These are phyloP conservation scores for Chaetothyriales sp. DNA, from an alignment of 2,329 filamentous ascomycete species.

Conservation along the genomic window DNA sequence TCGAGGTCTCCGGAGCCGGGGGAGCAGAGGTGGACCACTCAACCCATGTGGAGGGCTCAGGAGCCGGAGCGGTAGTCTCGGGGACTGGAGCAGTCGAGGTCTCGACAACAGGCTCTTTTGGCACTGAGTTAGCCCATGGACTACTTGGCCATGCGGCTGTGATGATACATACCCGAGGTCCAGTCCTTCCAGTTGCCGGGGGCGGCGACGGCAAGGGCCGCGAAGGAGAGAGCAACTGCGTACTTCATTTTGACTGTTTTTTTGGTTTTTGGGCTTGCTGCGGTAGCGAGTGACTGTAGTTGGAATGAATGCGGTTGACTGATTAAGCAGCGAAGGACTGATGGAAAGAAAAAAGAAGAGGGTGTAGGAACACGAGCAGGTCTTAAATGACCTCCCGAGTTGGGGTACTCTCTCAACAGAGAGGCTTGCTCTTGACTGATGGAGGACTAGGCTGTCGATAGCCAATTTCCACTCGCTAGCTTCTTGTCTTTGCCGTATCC, in stretches of 20 bases:
- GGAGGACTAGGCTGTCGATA: not conserved
- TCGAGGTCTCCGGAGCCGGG: not conserved
- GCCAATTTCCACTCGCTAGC: not conserved
- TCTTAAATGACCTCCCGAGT: not conserved
- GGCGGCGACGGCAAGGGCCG: not conserved
- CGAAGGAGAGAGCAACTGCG: not conserved
- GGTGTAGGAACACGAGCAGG: not conserved
- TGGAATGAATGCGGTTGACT: not conserved
- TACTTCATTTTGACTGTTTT: not conserved
- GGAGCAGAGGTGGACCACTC: no score
- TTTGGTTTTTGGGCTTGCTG: not conserved
- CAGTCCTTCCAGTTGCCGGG: not conserved
- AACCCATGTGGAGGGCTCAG: no score
- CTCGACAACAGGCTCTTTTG: no score
- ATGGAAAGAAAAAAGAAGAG: not conserved
- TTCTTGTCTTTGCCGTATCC: not conserved
- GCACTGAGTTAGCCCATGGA: no score
- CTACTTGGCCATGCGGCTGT: no score
- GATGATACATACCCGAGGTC: not conserved
- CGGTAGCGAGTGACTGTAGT: not conserved
- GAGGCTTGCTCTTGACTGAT: not conserved
- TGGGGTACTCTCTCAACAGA: not conserved
- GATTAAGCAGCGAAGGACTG: not conserved
- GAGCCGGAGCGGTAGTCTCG: not conserved
- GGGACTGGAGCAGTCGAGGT: not conserved